Evolutionary conservation across 2,329 filamentous ascomycete species (phyloP), one percentile per base, ranked within the genome.

Genomic region (Xylariales sp.): DNA sequence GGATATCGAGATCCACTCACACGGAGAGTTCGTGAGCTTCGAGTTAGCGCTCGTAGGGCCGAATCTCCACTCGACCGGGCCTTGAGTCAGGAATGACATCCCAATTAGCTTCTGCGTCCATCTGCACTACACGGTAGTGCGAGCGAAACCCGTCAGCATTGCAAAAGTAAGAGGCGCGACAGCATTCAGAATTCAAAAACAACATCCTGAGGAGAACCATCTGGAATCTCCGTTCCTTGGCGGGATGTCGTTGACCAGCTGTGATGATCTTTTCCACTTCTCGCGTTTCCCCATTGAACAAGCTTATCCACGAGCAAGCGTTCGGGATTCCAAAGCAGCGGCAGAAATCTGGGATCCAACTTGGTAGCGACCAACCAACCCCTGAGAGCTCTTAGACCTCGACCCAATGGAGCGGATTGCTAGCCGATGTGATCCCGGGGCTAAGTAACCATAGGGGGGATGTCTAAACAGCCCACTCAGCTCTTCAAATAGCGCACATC

Each of bases 201-300:
- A 8, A 27, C n/a, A 27, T 27, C 24, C 8, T 10, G 29, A 11
- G 10, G 9, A 15, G 14, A 9, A 11, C 29, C 20, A 31, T 39
- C 27, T 31, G 36, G 27, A n/a, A 16, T 15, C 14, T 24, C 14
- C 34, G 21, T 20, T 22, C 3, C 36, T 39, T n/a, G 25, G 15
- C 27, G 15, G n/a, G 10, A 7, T 21, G 18, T 20, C 36, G 25
- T 37, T 18, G n/a, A 9, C 24, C 12, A 10, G 16, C 21, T 8
- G 37, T 19, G 37, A 34, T 44, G 42, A 44, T 40, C 42, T 35
- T 21, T 40, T 36, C 21, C 28, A n/a, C 22, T 39, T 27, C 5
- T 12, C 19, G n/a, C n/a, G 14, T 15, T 34, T 32, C 43, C 19
- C 43, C 43, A 42, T 45, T 19, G 38, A 45, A 45, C 38, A 45